Percentiles rank a stretch among this genome's conserved stretches.
Evolutionary conservation across 2,329 filamentous ascomycete species (phyloP).

Genomic region (Scedosporium boydii): DNA sequence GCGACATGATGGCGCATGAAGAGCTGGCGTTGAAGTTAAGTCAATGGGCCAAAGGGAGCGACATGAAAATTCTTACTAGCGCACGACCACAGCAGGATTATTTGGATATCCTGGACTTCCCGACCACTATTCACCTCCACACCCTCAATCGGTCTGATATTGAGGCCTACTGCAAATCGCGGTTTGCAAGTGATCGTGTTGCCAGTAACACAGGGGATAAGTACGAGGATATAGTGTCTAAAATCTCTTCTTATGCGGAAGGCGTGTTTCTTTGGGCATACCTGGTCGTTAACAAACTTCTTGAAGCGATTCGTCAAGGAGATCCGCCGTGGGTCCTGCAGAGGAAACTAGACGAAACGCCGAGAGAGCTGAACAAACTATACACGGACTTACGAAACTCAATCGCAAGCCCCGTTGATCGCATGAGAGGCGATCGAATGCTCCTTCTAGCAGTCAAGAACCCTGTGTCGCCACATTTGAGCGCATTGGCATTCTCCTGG

Average conservation of each 20-base stretch:
- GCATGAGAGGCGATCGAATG: background rate
- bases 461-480: background rate
- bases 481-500: background rate
- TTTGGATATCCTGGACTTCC: background rate
- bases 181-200: background rate
- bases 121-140: background rate
- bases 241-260: background rate
- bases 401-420: background rate
- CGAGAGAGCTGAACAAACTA: background rate
- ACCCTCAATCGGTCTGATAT: background rate
- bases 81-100: background rate
- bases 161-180: background rate
- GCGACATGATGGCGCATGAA: background rate
- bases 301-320: background rate
- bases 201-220: background rate
- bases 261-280: slow-evolving; percentile 9
- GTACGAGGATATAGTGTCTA: background rate
- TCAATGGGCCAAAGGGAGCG: background rate
- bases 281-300: background rate
- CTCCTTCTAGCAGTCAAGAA: background rate
- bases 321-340: background rate
- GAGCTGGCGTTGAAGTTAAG: background rate
- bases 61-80: background rate
- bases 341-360: background rate
- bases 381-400: background rate